Base-by-base conservation (phyloP, 768 basidiomycete species). In the Bullera alba region DNA sequence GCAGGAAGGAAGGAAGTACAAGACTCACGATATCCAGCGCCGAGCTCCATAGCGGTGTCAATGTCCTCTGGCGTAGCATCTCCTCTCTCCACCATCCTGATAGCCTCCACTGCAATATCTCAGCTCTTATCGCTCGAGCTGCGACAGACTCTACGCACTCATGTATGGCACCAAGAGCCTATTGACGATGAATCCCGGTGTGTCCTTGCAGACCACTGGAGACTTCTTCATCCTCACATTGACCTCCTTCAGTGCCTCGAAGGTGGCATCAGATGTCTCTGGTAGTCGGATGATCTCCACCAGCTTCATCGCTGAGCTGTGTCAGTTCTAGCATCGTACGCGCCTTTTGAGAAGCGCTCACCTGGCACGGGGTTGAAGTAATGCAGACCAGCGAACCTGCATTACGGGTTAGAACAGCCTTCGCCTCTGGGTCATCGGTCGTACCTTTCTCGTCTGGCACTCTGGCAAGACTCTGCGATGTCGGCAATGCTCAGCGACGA, bases 101-200 rank as follows among this genome's bases (percentile, higher is more conserved):
- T 73, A 2, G 74, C 72, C 53, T 77, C 76, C 42, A 76, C 70
- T 72, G 27, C 16, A 12, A 10, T 34, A 32, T 26, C 39, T 26
- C 48, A 45, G 35, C 54, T 25, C 38, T 21, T 7, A 46, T 37
- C 22, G n/a, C 5, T 25, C 21, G 2, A 41, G 17, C 23, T 19
- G 17, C 7, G 25, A 26, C 12, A 34, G 37, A 22, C 14, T 17
- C 16, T 2, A 61, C 72, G 56, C 30, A 73, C 72, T 63, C 63
- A 77, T 63, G 52, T 77, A 76, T 1, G 76, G 76, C 7, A 76
- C 73, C 22, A 77, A 57, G 10, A 75, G 51, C 21, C 73, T 52
- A 50, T 76, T 75, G 45, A 76, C 76, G 50, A 77, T 76, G 61
- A 76, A 77, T 57, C 76, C 76, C 29, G 76, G 75, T 0, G 76